Base-by-base conservation (phyloP, 345 rosid genomes). In the Arabidopsis suecica region DNA sequence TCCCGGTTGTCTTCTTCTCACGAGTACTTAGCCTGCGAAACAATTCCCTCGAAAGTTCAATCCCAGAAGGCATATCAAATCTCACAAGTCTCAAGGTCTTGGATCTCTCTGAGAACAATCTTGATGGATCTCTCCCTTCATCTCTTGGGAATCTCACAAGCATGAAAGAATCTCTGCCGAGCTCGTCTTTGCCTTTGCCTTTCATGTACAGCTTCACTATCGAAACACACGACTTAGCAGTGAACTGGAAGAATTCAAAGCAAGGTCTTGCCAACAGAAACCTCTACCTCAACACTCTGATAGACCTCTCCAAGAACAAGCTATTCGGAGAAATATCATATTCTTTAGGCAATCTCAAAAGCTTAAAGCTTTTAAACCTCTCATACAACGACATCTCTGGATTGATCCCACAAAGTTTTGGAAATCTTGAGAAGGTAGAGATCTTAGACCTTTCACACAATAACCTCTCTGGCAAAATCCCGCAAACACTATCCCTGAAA, bases 211-310 rank as follows among this genome's bases (percentile, higher is more conserved):
- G 0, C 13, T 60, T 57, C 56, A 10, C 1, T 2, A 54, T 65
- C 9, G 69, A 51, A 48, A 28, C 56, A 60, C 42, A 38, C 2
- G 62, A 69, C n/a, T 73, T 83, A 53, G 61, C 55, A 4, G 78
- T 81, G 7, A 69, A 60, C 48, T 79, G 83, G 86, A 85, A 83
- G 72, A 74, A 55, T 0, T 68, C 71, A n/a, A 77, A 73, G 65
- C 82, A 16, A 74, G 79, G 61, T 13, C 69, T 85, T 48, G 45
- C 80, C 9, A 49, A 28, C 40, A 47, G 25, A 37, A 68, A 75
- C 14, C 72, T 65, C 0, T 71, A 8, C n/a, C 28, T 71, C 9
- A 82, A 79, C 59, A 66, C 79, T 1, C 57, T 85, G 7, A 49
- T 85, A 37, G 88, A 20, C 22, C 22, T 20, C 22, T 20, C 22